phyloP scores from a whole-genome alignment of 73 alveolate species.

The Paramecium biaurelia region DNA sequence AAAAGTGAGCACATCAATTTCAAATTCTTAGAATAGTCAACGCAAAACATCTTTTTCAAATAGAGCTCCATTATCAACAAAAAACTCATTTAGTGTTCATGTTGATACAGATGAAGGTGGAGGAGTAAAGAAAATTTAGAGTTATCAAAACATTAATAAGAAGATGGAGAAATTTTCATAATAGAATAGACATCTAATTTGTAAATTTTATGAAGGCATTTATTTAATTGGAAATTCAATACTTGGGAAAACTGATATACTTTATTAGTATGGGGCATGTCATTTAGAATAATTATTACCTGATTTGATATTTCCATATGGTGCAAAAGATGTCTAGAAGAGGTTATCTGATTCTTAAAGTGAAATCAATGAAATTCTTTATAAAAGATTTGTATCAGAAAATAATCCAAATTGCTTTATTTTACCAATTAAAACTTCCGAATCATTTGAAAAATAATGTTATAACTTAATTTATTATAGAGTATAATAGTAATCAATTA shows the following conservation, averaged over 20 bases:
- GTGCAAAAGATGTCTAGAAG: constrained; percentile 22
- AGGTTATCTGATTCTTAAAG: neutral
- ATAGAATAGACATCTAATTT: neutral
- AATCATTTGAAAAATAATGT: constrained; percentile 41
- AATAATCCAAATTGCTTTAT: constrained; percentile 32
- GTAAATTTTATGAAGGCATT: constrained; percentile 24
- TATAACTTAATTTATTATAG: neutral
- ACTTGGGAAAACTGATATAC: neutral
- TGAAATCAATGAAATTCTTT: constrained; percentile 21
- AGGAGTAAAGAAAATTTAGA: neutral
- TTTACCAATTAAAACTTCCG: neutral
- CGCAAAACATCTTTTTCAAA: constrained; percentile 7
- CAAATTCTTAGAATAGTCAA: constrained; percentile 36
- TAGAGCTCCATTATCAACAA: neutral
- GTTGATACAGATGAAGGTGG: constrained; percentile 47
- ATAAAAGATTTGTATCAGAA: constrained; percentile 32
- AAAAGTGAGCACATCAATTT: neutral
- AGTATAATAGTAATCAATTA: neutral
- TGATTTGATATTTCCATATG: constrained; percentile 34
- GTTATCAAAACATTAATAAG: constrained; percentile 18
- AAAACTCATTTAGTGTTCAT: neutral
- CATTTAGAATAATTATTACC: neutral
- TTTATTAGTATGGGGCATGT: neutral
- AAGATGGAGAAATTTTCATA: constrained; percentile 29
- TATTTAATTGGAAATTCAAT: neutral